Percentiles rank a stretch among this genome's conserved stretches.
phyloP scores from a whole-genome alignment of 352 stramenopile species.

The Hyaloperonospora arabidopsidis region DNA sequence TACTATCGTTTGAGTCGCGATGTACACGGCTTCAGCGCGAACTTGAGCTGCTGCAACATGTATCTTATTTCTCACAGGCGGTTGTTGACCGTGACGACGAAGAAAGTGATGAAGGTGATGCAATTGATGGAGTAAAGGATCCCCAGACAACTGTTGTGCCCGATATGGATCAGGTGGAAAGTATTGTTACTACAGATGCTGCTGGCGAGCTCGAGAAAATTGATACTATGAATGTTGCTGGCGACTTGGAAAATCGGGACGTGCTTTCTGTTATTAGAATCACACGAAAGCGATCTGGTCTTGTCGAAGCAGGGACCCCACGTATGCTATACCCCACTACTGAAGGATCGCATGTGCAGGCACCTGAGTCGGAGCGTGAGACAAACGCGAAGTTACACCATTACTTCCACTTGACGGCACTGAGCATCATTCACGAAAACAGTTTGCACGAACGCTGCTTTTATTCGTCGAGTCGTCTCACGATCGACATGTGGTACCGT shows the following conservation, averaged over 20 bases:
- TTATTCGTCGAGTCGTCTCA: constrained; percentile 71
- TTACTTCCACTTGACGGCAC: constrained; percentile 81
- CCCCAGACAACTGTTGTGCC: constrained; percentile 3
- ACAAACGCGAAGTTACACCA: constrained; percentile 81
- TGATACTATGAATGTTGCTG: neutral
- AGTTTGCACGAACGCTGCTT: constrained; percentile 72
- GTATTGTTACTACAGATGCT: neutral
- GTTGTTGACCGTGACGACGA: constrained; percentile 60
- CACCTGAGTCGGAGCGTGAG: constrained; percentile 51
- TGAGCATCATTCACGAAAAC: constrained; percentile 85
- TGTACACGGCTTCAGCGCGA: constrained; percentile 66
- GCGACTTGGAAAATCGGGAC: neutral
- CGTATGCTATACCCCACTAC: constrained; percentile 33
- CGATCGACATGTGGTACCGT: constrained; percentile 79
- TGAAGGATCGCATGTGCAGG: constrained; percentile 31
- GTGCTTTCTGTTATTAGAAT: constrained; percentile 19
- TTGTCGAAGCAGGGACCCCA: constrained; percentile 18
- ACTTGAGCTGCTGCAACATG: constrained; percentile 63
- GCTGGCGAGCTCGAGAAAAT: constrained; percentile 1
- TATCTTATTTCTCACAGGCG: constrained; percentile 63
- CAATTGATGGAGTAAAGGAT: constrained; percentile 26
- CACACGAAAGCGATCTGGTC: constrained; percentile 20
- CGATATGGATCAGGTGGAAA: constrained; percentile 8
- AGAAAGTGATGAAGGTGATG: constrained; percentile 63
- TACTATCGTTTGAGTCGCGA: constrained; percentile 59